A percentile compares a stretch with the other conserved stretches of the same genome.
These are phyloP conservation scores for Metschnikowia lachancei DNA, from an alignment of 805 yeast genomes.

Conservation along the genomic window DNA sequence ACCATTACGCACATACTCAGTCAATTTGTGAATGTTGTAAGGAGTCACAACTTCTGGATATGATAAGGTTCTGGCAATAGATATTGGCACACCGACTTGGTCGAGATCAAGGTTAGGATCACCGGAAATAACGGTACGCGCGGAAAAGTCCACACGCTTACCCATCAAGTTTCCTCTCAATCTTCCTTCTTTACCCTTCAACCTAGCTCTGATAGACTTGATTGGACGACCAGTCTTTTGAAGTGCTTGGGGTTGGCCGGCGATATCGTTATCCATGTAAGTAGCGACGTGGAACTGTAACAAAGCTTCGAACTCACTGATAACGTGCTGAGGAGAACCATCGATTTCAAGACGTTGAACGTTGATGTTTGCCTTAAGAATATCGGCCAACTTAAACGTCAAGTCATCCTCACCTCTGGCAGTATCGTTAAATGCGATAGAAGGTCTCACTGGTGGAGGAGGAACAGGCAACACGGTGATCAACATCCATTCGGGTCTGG, in stretches of 20 bases:
- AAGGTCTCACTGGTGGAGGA: conserved; percentile 99
- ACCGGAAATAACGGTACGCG: conserved; percentile 98
- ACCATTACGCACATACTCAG: conserved; percentile 93
- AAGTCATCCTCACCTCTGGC: conserved; percentile 99
- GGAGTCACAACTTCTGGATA: conserved; percentile 99
- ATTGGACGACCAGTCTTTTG: conserved; percentile 99
- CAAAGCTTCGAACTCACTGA: conserved; percentile 92
- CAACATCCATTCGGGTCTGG: conserved; percentile 98
- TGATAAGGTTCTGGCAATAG: conserved; percentile 91
- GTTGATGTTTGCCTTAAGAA: conserved; percentile 91
- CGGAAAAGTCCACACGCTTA: conserved; percentile 98
- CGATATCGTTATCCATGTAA: conserved; percentile 98
- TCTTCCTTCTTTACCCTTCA: conserved; percentile 99
- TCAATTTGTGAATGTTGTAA: conserved; percentile 88
- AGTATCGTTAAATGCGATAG: conserved; percentile 95
- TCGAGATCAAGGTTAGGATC: conserved; percentile 97
- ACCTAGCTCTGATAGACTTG: conserved; percentile 97
- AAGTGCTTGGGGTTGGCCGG: conserved; percentile 98
- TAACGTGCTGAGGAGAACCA: conserved; percentile 98
- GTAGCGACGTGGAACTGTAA: conserved; percentile 98
- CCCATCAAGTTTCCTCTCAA: conserved; percentile 99
- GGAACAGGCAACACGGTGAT: conserved; percentile 98
- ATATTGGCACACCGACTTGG: conserved; percentile 98
- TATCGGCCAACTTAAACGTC: conserved; percentile 95
- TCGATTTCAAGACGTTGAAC: conserved; percentile 97